These are phyloP conservation scores for Trichoderma polysporum DNA, from an alignment of 2,329 filamentous ascomycete species.

Conservation along the genomic window DNA sequence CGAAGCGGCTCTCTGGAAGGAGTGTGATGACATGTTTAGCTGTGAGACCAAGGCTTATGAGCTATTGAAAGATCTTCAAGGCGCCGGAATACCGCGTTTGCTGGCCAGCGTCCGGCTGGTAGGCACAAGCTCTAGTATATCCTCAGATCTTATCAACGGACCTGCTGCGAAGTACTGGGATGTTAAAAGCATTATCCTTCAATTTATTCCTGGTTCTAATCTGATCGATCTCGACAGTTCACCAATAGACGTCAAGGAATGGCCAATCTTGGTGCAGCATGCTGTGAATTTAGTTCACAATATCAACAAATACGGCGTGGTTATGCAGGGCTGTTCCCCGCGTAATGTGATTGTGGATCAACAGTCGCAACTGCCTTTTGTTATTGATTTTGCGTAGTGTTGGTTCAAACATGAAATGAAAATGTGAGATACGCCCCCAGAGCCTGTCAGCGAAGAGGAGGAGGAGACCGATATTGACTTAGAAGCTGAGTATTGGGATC, in stretches of 20 bases:
- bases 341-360: neutral
- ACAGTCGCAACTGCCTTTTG: neutral
- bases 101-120: neutral
- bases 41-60: neutral
- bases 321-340: neutral
- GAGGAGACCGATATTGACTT: neutral
- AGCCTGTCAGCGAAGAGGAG: neutral
- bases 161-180: neutral
- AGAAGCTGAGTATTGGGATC: neutral
- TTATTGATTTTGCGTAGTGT: neutral
- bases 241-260: neutral
- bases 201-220: neutral
- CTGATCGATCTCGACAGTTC: neutral
- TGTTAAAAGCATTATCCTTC: neutral
- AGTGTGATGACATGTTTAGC: neutral
- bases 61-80: neutral
- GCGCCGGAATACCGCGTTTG: neutral
- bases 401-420: neutral
- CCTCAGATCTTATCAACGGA: neutral
- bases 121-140: neutral
- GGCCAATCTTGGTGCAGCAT: neutral
- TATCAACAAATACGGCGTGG: neutral
- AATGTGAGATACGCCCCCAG: neutral
- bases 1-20: neutral
- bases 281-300: neutral